Base-by-base conservation (phyloP, 2,329 filamentous ascomycete genomes). In the Microdochium bolleyi region DNA sequence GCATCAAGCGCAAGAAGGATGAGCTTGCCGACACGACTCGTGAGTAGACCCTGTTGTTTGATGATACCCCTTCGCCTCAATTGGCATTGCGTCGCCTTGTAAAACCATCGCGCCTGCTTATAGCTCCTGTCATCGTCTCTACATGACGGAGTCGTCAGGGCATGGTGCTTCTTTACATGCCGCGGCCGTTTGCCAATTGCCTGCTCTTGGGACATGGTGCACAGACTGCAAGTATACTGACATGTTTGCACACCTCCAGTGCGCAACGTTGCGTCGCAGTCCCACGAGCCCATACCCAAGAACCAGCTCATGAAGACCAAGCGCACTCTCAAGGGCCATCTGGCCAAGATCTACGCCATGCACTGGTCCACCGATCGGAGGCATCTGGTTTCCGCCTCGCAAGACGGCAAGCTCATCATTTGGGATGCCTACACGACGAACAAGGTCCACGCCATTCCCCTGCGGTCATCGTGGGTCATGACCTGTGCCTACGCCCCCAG, bases 401-500 rank as follows among this genome's bases (percentile, higher is more conserved):
- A 99, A 74, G 94, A 99, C 67, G 94, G 94, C 70, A 99, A 99
- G 79, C 85, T 99, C 62, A 99, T 99, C 73, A 97, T 99, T 69
- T 99, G 94, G 94, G 94, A 99, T 71, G 94, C 94, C 55, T 99
- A 99, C 77, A 97, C 92, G 60, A 97, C 94, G 57, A 97, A 99
- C 80, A 99, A 99, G 73, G 94, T 99, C 57, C 94, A 99, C 73
- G 94, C 94, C 70, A 97, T 99, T 63, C 94, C 94, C 32, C 80
- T 99, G 54, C 86, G 94, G 59, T 97, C 94, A 14, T 99, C 94
- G 14, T 99, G 94, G 94, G 94, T 99, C 73, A 99, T 99, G 94
- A 99, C 94, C 60, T 99, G 94, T 81, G 94, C 94, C 67, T 99
- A 99, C 71, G 92, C 94, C 56, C 94, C 94, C 13, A 96, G 91